Percentiles rank a stretch among this genome's conserved stretches.
phyloP scores from a whole-genome alignment of 106 monocot species.

The Chionographis japonica region DNA sequence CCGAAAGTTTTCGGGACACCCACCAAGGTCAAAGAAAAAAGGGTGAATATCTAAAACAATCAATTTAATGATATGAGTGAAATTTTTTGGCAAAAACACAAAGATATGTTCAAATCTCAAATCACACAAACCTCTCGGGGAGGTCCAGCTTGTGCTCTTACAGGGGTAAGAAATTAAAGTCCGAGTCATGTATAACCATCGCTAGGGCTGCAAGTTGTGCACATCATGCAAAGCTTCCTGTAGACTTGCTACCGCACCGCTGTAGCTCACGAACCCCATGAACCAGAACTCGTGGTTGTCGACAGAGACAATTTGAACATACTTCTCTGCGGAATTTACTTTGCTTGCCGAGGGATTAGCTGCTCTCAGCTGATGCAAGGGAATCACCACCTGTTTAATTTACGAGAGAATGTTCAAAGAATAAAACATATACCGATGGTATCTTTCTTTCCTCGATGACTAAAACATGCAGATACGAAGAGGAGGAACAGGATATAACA shows the following conservation, averaged over 20 bases:
- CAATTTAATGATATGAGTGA: too few relatives aligned
- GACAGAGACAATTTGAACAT: constrained; percentile 71
- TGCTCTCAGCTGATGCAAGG: constrained; percentile 63
- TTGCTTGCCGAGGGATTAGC: constrained; percentile 61
- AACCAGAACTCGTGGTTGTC: constrained; percentile 95
- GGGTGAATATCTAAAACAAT: too few relatives aligned
- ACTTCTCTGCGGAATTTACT: constrained; percentile 66
- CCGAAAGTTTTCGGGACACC: too few relatives aligned
- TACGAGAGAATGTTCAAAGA: not conserved
- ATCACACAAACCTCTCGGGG: too few relatives aligned
- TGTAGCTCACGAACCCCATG: constrained; percentile 85
- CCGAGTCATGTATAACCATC: not conserved
- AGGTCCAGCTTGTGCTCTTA: too few relatives aligned
- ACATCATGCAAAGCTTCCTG: constrained; percentile 37
- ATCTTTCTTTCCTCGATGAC: not conserved
- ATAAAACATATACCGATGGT: not conserved
- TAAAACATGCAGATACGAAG: too few relatives aligned
- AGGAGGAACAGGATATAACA: too few relatives aligned
- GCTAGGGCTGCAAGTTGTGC: constrained; percentile 10
- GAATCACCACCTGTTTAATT: constrained; percentile 61
- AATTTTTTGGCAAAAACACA: too few relatives aligned
- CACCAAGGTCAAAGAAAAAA: too few relatives aligned
- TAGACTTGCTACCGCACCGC: constrained; percentile 53
- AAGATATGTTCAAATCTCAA: too few relatives aligned
- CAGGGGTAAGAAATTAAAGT: too few relatives aligned